Base-by-base conservation (phyloP, 306 rosid genomes). In the Fragaria nilgerrensis region DNA sequence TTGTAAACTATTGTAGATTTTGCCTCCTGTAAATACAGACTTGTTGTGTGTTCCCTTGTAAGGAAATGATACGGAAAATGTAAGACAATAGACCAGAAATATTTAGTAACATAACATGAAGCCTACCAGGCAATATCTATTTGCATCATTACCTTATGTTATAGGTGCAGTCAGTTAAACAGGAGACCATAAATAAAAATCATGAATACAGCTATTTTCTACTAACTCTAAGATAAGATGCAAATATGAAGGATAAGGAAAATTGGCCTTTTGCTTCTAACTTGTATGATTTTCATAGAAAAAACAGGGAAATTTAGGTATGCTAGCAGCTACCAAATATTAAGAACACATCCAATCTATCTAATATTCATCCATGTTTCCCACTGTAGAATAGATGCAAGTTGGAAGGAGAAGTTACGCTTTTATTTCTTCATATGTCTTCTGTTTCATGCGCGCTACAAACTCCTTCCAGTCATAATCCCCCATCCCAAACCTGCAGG, bases 391-490 rank as follows among this genome's bases (percentile, higher is more conserved):
- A 72, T 58, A 58, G 68, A 56, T 78, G 63, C 29, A 84, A 73
- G 77, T 70, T 74, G 50, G 73, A 82, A 79, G 2, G 20, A 80
- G 77, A 39, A 15, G 23, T 62, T 92, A 95, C 99, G 87, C 95
- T 79, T 80, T 91, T 78, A 91, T 90, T 86, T 95, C 99, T 79
- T 92, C 96, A 43, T 81, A 84, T 27, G 99, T 88, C 89, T 95
- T 95, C 85, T 89, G 96, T 83, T 92, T 95, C 96, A 92, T 85
- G 84, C 99, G 97, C 61, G 87, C 77, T 53, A 88, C 75, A 84
- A 90, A 95, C 83, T 95, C 97, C 84, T 87, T 88, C 99, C 99
- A 92, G 83, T 95, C 97, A 85, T 82, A 92, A 76, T 95, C 89
- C 77, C 97, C 99, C 65, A 89, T 90, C 63, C 99, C 99, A 78